Evolutionary conservation across 2,329 filamentous ascomycete species (phyloP).

Genomic region (Ophiostoma populinum): DNA sequence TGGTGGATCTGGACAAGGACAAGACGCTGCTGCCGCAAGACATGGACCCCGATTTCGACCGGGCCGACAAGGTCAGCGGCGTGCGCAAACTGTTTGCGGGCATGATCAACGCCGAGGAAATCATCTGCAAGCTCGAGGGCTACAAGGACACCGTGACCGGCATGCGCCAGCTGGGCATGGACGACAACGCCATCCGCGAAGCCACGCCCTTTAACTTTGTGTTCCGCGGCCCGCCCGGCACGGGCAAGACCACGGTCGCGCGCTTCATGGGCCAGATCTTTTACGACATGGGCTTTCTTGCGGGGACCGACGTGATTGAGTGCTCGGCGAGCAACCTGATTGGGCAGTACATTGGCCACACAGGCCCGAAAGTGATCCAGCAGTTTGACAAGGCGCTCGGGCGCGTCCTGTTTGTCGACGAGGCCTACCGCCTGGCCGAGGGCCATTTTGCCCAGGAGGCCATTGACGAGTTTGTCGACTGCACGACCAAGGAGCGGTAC

Average conservation of each 20-base stretch:
- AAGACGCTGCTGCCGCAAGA: conserved; percentile 23
- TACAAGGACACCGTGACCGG: conserved; percentile 35
- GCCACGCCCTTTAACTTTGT: conserved; percentile 50
- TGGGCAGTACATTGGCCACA: conserved; percentile 51
- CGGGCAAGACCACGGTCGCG: conserved; percentile 57
- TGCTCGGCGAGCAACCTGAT: conserved; percentile 52
- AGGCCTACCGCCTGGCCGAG: conserved; percentile 48
- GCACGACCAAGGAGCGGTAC: conserved; percentile 37
- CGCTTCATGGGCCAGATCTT: conserved; percentile 59
- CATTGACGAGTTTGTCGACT: conserved; percentile 35
- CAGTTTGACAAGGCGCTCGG: conserved; percentile 45
- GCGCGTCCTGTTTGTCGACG: conserved; percentile 53
- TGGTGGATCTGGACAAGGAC: conserved; percentile 11
- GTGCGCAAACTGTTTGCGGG: conserved; percentile 36
- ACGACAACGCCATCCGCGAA: conserved; percentile 27
- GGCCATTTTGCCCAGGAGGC: conserved; percentile 40
- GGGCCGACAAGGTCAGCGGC: conserved; percentile 25
- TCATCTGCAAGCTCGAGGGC: conserved; percentile 34
- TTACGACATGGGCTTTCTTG: conserved; percentile 56
- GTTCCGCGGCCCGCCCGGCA: conserved; percentile 42
- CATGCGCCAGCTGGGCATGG: conserved; percentile 32
- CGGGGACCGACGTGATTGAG: conserved; percentile 29
- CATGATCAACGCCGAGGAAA: conserved; percentile 37
- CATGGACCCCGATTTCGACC: conserved; percentile 42
- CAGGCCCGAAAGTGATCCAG: conserved; percentile 45